Base-by-base conservation (phyloP, 257 asterid genomes). In the Leonotis leonurus region DNA sequence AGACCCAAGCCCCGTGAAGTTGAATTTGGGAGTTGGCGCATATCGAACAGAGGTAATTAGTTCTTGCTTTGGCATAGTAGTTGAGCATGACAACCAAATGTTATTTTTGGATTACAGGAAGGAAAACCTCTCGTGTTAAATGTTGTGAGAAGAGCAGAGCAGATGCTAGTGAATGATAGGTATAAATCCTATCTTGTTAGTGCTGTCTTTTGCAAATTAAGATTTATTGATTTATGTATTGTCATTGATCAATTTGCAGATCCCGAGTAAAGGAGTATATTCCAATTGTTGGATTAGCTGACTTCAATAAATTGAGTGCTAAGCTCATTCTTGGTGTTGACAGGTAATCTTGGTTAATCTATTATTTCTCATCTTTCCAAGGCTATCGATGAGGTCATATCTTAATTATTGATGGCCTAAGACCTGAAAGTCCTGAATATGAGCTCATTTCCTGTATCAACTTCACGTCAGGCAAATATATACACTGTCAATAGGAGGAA, bases 21-120 rank as follows among this genome's bases (percentile, higher is more conserved):
- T 92, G 85, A 92, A 92, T 70, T 77, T 92, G 79, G 98, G 98
- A 29, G 98, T 92, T 57, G 98, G 98, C 32, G 98, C 98, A n/a
- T 92, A 92, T n/a, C n/a, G n/a, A n/a, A n/a, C n/a, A 12, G 98
- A 88, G 98, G 98, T 88, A 52, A 74, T 56, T 56, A 32, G 51
- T 59, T 52, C 33, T 10, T 30, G 56, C 69, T 68, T 64, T 56
- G 18, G 56, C 14, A 17, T 46, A 5, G 65, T 39, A 48, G 30
- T n/a, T 35, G 5, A 33, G 1, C 27, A 30, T 33, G 36, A 35
- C 48, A 17, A 21, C 49, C 65, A 8, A 46, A 26, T 27, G 5
- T 69, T 39, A 16, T 56, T 11, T 26, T 12, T 64, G 63, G 55
- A 39, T 32, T 52, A 62, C 86, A 93, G 96, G 99, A 93, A 83